Conservation (phyloP, 2,329 filamentous ascomycete genomes). For the Thelonectria discophora region DNA sequence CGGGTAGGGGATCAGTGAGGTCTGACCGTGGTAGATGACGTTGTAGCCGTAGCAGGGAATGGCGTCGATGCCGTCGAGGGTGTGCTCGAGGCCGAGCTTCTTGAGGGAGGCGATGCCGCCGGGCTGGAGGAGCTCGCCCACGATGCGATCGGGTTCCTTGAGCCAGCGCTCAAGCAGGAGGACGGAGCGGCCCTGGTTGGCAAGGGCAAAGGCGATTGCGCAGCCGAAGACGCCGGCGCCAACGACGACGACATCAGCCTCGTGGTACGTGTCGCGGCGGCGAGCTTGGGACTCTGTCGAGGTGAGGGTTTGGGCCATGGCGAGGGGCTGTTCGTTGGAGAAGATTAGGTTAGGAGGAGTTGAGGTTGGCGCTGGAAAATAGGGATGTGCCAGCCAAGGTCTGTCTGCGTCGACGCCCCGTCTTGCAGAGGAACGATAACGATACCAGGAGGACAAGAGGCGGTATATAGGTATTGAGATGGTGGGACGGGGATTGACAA, state of each 20-base stretch:
- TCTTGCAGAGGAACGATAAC: not conserved
- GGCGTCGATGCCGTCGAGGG: slow-evolving; percentile 88
- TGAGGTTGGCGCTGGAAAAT: not conserved
- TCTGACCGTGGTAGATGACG: slow-evolving; percentile 80
- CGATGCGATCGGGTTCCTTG: slow-evolving; percentile 93
- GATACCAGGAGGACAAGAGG: not conserved
- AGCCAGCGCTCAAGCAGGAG: slow-evolving; percentile 88
- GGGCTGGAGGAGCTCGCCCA: slow-evolving; percentile 93
- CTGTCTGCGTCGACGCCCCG: slow-evolving; percentile 7
- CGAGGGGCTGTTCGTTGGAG: slow-evolving; percentile 15
- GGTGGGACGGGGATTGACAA: slow-evolving; percentile 3
- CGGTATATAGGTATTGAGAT: slow-evolving; percentile 10
- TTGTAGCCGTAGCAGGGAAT: slow-evolving; percentile 86
- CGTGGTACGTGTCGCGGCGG: slow-evolving; percentile 65
- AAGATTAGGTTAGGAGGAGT: slow-evolving; percentile 8
- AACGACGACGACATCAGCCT: slow-evolving; percentile 87
- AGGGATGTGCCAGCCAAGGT: not conserved
- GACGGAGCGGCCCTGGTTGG: slow-evolving; percentile 89
- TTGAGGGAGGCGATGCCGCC: slow-evolving; percentile 85
- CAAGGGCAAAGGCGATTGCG: slow-evolving; percentile 83
- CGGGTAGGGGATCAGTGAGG: slow-evolving; percentile 83
- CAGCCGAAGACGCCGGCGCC: slow-evolving; percentile 92
- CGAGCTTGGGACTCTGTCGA: slow-evolving; percentile 53
- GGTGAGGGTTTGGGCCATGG: slow-evolving; percentile 45
- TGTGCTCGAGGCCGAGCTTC: slow-evolving; percentile 81